These are phyloP conservation scores for Strobilomyces echinocephalus DNA, from an alignment of 768 basidiomycete genomes.

Conservation along the genomic window DNA sequence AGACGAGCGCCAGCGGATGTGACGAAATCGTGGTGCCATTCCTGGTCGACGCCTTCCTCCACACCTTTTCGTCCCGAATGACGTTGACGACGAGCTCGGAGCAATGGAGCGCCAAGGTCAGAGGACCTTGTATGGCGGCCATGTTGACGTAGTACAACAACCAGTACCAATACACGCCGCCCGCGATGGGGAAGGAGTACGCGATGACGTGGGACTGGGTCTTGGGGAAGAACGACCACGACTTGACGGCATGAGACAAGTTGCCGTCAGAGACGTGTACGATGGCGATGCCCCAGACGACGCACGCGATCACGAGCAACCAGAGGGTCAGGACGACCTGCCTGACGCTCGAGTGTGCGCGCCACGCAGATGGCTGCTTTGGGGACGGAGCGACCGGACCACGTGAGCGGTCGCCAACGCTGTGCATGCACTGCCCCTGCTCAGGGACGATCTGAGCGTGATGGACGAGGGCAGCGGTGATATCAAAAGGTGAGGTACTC, in stretches of 20 bases:
- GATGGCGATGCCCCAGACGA: slow-evolving; percentile 20
- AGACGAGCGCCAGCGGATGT: slow-evolving; percentile 21
- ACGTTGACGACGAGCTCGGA: slow-evolving; percentile 27
- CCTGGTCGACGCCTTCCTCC: slow-evolving; percentile 21
- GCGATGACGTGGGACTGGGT: slow-evolving; percentile 14
- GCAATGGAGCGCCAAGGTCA: slow-evolving; percentile 28
- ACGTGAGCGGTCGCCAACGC: slow-evolving; percentile 9
- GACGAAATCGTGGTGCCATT: slow-evolving; percentile 14
- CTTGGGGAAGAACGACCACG: slow-evolving; percentile 28
- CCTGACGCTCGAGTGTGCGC: slow-evolving; percentile 21
- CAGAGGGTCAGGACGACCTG: slow-evolving; percentile 22
- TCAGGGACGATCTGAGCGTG: slow-evolving; percentile 20
- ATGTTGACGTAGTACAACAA: slow-evolving; percentile 22
- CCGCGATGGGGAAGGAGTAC: slow-evolving; percentile 21
- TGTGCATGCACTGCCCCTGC: slow-evolving; percentile 25
- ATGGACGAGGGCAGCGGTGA: slow-evolving; percentile 28
- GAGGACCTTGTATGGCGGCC: slow-evolving; percentile 24
- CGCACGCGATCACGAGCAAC: slow-evolving; percentile 18
- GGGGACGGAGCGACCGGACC: slow-evolving; percentile 13
- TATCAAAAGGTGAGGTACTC: slow-evolving; percentile 31
- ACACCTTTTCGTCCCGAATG: slow-evolving; percentile 25
- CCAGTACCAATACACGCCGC: slow-evolving; percentile 22
- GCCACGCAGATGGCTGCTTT: slow-evolving; percentile 28
- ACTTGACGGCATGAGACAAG: background rate
- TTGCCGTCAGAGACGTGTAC: slow-evolving; percentile 3